Base-by-base conservation (phyloP, 2,329 filamentous ascomycete species). In the Pseudopithomyces chartarum region DNA sequence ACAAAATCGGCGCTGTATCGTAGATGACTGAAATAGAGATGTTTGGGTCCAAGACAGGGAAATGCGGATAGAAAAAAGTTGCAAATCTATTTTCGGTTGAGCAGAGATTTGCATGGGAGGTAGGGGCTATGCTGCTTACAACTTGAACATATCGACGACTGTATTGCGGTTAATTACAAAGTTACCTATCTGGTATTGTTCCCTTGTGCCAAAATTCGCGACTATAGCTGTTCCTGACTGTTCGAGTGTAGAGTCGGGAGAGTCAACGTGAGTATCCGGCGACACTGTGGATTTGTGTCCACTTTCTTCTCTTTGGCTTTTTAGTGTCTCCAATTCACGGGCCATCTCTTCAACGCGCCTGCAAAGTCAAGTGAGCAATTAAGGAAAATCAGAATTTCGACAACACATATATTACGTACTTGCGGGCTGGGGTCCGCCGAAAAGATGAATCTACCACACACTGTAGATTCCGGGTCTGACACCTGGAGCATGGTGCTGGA, bases 301-400 rank as follows among this genome's bases (percentile, higher is more conserved):
- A 19, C 29, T 48, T 6, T 64, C 56, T 20, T 60, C 47, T 52
- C 43, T 57, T 29, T 60, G 59, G 43, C 34, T 62, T 26, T 57
- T 65, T 11, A 66, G 38, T 7, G 52, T 57, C 45, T 68, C 59
- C 19, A 68, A 47, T 48, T 68, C 63, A 17, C 56, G 60, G 11
- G 60, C 60, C 65, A 68, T 68, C n/a, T 68, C 63, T 43, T 68
- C 65, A 11, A 67, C 60, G 12, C 65, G 62, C 48, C 65, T n/a
- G 6, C 26, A 8, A 6, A 22, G 15, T 26, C 33, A 19, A 46
- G 23, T 53, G 33, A 58, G 44, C 20, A 19, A 52, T 33, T 11
- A 5, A 43, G 22, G 39, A 20, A 6, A 19, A n/a, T n/a, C 23
- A 6, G 11, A 32, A 13, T 20, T 10, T 17, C 33, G 8, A 17